Evolutionary conservation across 2,329 filamentous ascomycete species (phyloP), one percentile per base, ranked within the genome.

Genomic region (Sporothrix globosa): DNA sequence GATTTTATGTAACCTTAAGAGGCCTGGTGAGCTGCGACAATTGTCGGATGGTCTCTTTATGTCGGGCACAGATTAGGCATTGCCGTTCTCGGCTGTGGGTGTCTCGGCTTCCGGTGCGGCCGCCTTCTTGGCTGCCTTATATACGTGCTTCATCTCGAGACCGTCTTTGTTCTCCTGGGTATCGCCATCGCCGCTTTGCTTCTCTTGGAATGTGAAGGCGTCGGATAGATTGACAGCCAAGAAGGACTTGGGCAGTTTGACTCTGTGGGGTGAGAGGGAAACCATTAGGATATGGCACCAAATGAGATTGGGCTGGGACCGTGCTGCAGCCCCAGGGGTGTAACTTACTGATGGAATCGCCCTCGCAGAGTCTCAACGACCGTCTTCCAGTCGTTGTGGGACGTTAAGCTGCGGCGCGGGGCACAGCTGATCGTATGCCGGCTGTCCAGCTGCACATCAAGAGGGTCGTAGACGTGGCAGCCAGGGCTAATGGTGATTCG

Each of bases 381-480:
- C 76, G 95, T 88, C 81, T 96, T 95, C 95, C 96, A 99, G 79
- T 99, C 92, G 50, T 90, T 89, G 81, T 99, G 96, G 2, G 92
- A 88, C 3, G 95, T 98, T 76, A 99, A 82, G 77, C 92, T 96
- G 73, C 96, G 87, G 73, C 94, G 86, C n/a, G 93, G 93, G 7
- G 95, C 93, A 78, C 92, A 97, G 53, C 95, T 94, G 76, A 99
- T 99, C 79, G 93, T 96, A 79, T 99, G 96, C 76, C 96, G 92
- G 76, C 92, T 96, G 80, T 99, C 96, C 39, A 99, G 88, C 82
- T 97, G 93, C 74, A 99, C 94, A 78, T 99, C 95, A 39, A 99
- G 85, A 5, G 96, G 96, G 80, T 98, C 96, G 79, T 95, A 97
- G 14, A 96, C 94, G 80, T 99, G 96, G 77, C 95, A 98, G 13